Base-by-base conservation (phyloP, 169 alveolate species). In the Plasmodium gonderi region DNA sequence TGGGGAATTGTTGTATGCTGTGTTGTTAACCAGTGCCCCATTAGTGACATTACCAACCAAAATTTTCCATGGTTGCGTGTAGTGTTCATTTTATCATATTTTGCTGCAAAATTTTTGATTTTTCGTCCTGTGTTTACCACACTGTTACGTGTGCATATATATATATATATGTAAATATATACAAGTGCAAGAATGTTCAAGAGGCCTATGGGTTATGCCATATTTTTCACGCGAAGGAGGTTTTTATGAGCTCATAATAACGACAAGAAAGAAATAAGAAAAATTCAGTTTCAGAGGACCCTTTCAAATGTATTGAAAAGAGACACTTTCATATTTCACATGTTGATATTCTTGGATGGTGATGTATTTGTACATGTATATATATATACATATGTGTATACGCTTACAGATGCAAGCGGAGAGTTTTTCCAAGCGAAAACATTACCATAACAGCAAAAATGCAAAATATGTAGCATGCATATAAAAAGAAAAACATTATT, bases 401-500 rank as follows among this genome's bases (percentile, higher is more conserved):
- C 33, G 33, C 23, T 9, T 31, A n/a, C 1, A 54, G 69, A 54
- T 31, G 9, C 69, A 36, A n/a, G n/a, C n/a, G n/a, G n/a, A n/a
- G n/a, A n/a, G n/a, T n/a, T n/a, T n/a, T n/a, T n/a, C n/a, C 72
- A 60, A 60, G 26, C 40, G 40, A 29, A 60, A 14, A 60, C 72
- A 60, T 23, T n/a, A n/a, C 33, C 5, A 14, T 60, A 60, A 36
- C 36, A 75, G 17, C 54, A 14, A 38, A 26, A 26, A 36, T 31
- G 45, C 65, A 20, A 54, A 80, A 20, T 40, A 81, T 81, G 91
- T 81, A 81, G 74, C 76, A 81, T 81, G 91, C 75, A 60, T 60
- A 40, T 38, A 36, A 79, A 60, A 79, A 44, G 14, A 12, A 3
- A 1, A 8, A 12, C 69, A 42, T 29, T 64, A 33, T 26, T 79